Conservation (phyloP, 306 rosid species). For the Neltuma alba region DNA sequence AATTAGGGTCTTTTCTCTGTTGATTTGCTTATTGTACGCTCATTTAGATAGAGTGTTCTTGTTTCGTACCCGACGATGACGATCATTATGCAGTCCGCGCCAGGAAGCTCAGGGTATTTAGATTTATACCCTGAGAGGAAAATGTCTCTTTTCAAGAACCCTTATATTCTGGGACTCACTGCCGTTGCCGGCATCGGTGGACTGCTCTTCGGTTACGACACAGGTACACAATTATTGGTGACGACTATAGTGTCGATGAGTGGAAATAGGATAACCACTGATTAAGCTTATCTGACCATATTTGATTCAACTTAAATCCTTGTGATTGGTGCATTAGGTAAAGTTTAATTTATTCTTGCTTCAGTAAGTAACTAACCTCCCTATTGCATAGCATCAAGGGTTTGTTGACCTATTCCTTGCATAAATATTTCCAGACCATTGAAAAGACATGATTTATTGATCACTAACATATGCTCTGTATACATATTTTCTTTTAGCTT, state of each 20-base stretch:
- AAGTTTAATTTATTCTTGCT: background rate
- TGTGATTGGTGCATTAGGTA: background rate
- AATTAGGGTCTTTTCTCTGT: background rate
- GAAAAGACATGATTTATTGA: background rate
- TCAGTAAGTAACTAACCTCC: background rate
- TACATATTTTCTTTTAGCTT: background rate
- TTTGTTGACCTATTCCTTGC: background rate
- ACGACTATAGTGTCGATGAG: background rate
- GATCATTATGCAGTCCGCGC: slow-evolving; percentile 27
- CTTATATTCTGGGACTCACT: slow-evolving; percentile 41
- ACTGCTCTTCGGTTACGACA: slow-evolving; percentile 49
- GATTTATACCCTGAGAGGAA: slow-evolving; percentile 44
- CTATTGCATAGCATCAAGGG: background rate
- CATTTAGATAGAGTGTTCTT: slow-evolving; percentile 1
- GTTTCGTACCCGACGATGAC: slow-evolving; percentile 4
- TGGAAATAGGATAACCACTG: background rate
- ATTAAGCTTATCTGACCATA: background rate
- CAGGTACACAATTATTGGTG: slow-evolving; percentile 16
- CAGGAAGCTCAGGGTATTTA: slow-evolving; percentile 46
- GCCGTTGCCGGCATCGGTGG: slow-evolving; percentile 50
- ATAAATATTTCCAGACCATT: background rate
- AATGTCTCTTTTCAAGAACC: slow-evolving; percentile 39
- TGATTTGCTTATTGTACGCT: background rate
- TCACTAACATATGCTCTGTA: background rate
- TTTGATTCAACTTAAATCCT: background rate